Evolutionary conservation across 2,329 filamentous ascomycete genomes (phyloP), one percentile per base, ranked within the genome.

Genomic region (Xylariaceae sp.): DNA sequence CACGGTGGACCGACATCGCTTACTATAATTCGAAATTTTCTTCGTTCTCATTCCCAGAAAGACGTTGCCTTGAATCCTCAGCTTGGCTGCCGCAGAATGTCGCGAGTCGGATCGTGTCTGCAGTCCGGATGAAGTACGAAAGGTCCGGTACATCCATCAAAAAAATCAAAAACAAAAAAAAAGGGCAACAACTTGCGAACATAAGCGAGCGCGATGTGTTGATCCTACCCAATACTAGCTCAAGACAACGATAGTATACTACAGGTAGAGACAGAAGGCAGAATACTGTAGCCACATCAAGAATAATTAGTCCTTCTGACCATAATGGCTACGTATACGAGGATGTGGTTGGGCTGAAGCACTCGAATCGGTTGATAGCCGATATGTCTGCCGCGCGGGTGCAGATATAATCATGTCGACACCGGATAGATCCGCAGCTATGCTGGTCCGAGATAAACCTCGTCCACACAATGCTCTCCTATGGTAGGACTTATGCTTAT

Each of bases 401-500:
- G 43, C 46, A 50, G 50, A n/a, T 39, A 50, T 57, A 49, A 49
- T 49, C 53, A 33, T 52, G 50, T 45, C 43, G 53, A 13, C 43
- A n/a, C 53, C 50, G 53, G 57, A 46, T 53, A 59, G 57, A 59
- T 57, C 57, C 53, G 57, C 57, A 29, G 27, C 32, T 42, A 53
- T 57, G 46, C 13, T 18, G 53, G 53, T 35, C 37, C 41, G 21
- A 44, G 29, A 49, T 15, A 33, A 30, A 20, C 32, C n/a, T 40
- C 40, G 24, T 26, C 46, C 55, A 27, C 32, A 52, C 36, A 42
- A 44, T 33, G 30, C 29, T 48, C 41, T 44, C 45, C 30, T 36
- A 50, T 36, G 50, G 49, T 52, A 42, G 41, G 21, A 53, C 37
- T 36, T 26, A 32, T 37, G 32, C 46, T 57, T 43, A 43, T 30